phyloP scores from a whole-genome alignment of 148 eudicot species.

The Euryodendron excelsum region DNA sequence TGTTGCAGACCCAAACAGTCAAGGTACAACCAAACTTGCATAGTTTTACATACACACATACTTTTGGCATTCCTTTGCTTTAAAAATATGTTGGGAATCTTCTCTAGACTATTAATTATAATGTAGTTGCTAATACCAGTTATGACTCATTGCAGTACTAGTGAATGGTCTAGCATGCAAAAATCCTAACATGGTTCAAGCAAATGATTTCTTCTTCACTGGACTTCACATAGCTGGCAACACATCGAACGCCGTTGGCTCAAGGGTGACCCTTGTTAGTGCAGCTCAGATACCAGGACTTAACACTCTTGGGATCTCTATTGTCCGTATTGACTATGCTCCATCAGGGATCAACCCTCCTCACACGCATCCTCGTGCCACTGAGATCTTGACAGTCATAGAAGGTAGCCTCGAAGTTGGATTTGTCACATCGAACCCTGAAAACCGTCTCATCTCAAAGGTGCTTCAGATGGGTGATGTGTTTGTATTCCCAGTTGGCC shows the following conservation, averaged over 20 bases:
- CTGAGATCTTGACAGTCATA: conserved; percentile 13
- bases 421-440: conserved; percentile 16
- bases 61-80: no score
- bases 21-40: no score
- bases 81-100: no score
- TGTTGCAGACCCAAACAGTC: no score
- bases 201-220: conserved; percentile 12
- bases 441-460: conserved; percentile 10
- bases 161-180: conserved; percentile 19
- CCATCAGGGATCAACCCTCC: conserved; percentile 19
- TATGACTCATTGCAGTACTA: conserved; percentile 2
- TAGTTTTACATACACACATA: no score
- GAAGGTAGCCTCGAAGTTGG: conserved; percentile 20
- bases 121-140: no score
- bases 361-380: conserved; percentile 17
- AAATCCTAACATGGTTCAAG: conserved; percentile 1
- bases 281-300: conserved; percentile 13
- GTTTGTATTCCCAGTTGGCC: conserved; percentile 8
- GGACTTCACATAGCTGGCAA: conserved; percentile 17
- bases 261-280: conserved; percentile 12
- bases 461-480: conserved; percentile 20
- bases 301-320: conserved; percentile 6
- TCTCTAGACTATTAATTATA: no score
- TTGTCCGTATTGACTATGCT: conserved; percentile 22
- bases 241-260: conserved; percentile 14